phyloP scores from a whole-genome alignment of 2,329 filamentous ascomycete genomes.

The Calonectria montana region DNA sequence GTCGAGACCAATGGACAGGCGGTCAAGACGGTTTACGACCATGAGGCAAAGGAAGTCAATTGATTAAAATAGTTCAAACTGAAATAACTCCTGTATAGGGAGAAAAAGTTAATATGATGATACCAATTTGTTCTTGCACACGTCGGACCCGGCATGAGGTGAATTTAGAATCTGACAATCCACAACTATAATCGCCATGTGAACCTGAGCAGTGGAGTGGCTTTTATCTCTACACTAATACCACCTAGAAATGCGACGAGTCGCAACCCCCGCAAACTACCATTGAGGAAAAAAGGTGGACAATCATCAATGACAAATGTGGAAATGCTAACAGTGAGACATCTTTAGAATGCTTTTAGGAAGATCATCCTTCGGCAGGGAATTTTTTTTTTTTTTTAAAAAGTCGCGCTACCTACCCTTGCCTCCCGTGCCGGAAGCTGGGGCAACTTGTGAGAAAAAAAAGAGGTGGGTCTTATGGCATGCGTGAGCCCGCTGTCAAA shows the following conservation, averaged over 20 bases:
- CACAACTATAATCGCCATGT: neutral
- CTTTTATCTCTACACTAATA: neutral
- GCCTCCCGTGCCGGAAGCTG: neutral
- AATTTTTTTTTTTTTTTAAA: neutral
- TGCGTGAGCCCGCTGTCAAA: neutral
- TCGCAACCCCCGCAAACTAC: neutral
- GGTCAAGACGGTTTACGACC: conserved; percentile 30
- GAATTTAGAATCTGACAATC: neutral
- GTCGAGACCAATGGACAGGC: conserved; percentile 27
- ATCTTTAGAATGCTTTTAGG: neutral
- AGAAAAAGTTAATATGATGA: conserved; percentile 9
- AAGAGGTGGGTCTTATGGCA: neutral
- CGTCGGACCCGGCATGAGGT: neutral
- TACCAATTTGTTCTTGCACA: conserved; percentile 16
- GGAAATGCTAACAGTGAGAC: neutral
- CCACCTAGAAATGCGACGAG: neutral
- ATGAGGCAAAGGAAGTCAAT: conserved; percentile 25
- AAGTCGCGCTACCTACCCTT: neutral
- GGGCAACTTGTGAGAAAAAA: neutral
- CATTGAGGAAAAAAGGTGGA: neutral
- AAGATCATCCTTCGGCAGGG: neutral
- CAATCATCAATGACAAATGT: neutral
- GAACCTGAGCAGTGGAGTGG: neutral
- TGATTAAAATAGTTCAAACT: conserved; percentile 4
- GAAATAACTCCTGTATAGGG: neutral